Base-by-base conservation (phyloP, 305 asterid genomes). In the Solanum hybrid region DNA sequence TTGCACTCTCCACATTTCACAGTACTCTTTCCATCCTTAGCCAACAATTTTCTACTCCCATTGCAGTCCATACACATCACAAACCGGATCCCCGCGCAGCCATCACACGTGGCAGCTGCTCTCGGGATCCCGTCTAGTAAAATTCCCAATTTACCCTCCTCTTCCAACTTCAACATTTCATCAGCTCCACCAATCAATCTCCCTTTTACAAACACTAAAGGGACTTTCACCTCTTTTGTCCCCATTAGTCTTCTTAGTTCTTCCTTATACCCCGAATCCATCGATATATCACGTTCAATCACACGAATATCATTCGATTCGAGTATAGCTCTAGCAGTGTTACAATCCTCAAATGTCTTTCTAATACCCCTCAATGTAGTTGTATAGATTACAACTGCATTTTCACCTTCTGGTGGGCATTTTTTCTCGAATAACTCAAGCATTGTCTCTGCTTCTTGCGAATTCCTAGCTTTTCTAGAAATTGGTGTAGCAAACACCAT, bases 341-440 rank as follows among this genome's bases (percentile, higher is more conserved):
- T 96, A 77, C 99, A 97, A 12, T 96, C 99, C 92, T 97, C 99
- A 40, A 96, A 97, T 0, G 99, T 97, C 90, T 96, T 97, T 89
- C 99, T 90, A 9, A 96, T 96, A 0, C 99, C 98, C 91, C 99
- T 94, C 90, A 97, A 88, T 1, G 98, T 96, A 0, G 99, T 97
- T 1, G 98, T 94, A 90, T 96, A 96, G 3, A 96, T 18, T 2
- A 97, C 91, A 1, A 96, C 96, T 0, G 93, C 92, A 40, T 93
- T 90, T 85, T 95, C 95, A 4, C 98, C 98, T 2, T 98, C 98
- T 0, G 97, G 97, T 0, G 99, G 99, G 89, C 97, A 95, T 83
- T 57, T 93, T 18, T 83, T 85, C 79, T 90, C 92, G 79, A 93
- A 97, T 11, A 88, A 81, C 13, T 93, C 92, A 0, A 97, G 95